These are phyloP conservation scores for Fusarium falciforme DNA, from an alignment of 2,329 filamentous ascomycete species.

Conservation along the genomic window DNA sequence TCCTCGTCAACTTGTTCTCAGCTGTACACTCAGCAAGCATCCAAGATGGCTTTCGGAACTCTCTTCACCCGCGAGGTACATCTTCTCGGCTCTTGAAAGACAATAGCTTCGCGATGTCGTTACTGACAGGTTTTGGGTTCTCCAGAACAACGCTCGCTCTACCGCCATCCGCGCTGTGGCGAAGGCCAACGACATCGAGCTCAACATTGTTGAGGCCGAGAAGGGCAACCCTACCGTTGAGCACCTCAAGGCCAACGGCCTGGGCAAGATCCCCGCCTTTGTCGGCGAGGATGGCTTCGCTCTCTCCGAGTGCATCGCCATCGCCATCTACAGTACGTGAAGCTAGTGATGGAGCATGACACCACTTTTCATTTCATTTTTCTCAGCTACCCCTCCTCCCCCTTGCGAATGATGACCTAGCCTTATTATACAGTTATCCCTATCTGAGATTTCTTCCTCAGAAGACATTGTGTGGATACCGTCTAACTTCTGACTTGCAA, in stretches of 20 bases:
- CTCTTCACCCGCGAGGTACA: conserved; percentile 87
- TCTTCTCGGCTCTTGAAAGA: conserved; percentile 34
- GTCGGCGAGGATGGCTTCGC: conserved; percentile 91
- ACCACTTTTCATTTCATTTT: conserved; percentile 45
- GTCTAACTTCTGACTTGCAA: conserved; percentile 81
- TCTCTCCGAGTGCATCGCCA: conserved; percentile 90
- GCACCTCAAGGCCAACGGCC: conserved; percentile 86
- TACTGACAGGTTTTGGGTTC: conserved; percentile 46
- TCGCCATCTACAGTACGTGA: conserved; percentile 95
- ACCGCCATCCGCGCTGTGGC: conserved; percentile 91
- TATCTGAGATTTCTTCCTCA: conserved; percentile 80
- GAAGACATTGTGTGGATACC: conserved; percentile 80
- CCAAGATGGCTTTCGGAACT: conserved; percentile 96
- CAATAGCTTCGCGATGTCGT: conserved; percentile 43
- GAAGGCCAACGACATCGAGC: conserved; percentile 95
- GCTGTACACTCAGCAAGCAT: conserved; percentile 46
- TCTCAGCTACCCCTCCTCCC: conserved; percentile 3
- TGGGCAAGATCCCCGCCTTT: conserved; percentile 94
- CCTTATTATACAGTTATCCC: conserved; percentile 93
- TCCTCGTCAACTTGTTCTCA: conserved; percentile 44
- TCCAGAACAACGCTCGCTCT: conserved; percentile 88
- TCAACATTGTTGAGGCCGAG: conserved; percentile 83
- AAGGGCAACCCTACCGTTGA: conserved; percentile 74
- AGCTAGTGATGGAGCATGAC: conserved; percentile 16
- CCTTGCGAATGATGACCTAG: conserved; percentile 74